phyloP scores from a whole-genome alignment of 2,329 filamentous ascomycete species.

The Penicillium sumatraense region DNA sequence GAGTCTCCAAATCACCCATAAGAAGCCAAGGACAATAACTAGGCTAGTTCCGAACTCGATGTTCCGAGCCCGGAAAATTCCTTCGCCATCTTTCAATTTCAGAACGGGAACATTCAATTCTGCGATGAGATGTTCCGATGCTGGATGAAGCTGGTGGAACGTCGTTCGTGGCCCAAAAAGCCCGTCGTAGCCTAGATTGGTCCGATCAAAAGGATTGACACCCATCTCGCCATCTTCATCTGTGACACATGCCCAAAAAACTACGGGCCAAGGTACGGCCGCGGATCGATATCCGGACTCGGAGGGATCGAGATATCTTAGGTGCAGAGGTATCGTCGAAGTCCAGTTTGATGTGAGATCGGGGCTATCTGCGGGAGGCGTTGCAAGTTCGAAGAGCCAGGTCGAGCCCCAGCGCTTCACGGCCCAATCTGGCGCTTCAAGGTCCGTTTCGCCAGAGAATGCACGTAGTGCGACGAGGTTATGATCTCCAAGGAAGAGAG shows the following conservation, averaged over 20 bases:
- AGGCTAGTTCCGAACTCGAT: slow-evolving; percentile 62
- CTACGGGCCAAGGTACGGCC: slow-evolving; percentile 75
- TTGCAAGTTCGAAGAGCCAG: slow-evolving; percentile 73
- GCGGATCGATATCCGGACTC: slow-evolving; percentile 58
- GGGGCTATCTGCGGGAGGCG: slow-evolving; percentile 45
- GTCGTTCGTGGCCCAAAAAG: slow-evolving; percentile 76
- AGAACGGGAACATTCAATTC: slow-evolving; percentile 69
- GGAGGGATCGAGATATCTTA: slow-evolving; percentile 76
- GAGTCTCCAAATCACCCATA: slow-evolving; percentile 71
- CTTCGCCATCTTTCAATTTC: slow-evolving; percentile 56
- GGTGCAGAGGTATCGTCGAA: slow-evolving; percentile 73
- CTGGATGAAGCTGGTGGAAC: slow-evolving; percentile 77
- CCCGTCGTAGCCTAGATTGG: slow-evolving; percentile 83
- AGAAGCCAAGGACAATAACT: slow-evolving; percentile 66
- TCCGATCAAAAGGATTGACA: slow-evolving; percentile 81
- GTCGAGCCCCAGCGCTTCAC: slow-evolving; percentile 77
- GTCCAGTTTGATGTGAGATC: slow-evolving; percentile 33
- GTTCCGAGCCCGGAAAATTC: slow-evolving; percentile 34
- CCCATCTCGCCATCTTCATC: slow-evolving; percentile 65
- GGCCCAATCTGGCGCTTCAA: slow-evolving; percentile 87
- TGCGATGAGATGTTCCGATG: slow-evolving; percentile 55
- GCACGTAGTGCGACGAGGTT: slow-evolving; percentile 72
- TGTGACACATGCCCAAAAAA: slow-evolving; percentile 88
- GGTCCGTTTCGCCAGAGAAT: slow-evolving; percentile 77
- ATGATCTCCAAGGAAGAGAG: slow-evolving; percentile 78